phyloP scores from a whole-genome alignment of 305 asterid genomes.

The Fraxinus xanthoxyloides region DNA sequence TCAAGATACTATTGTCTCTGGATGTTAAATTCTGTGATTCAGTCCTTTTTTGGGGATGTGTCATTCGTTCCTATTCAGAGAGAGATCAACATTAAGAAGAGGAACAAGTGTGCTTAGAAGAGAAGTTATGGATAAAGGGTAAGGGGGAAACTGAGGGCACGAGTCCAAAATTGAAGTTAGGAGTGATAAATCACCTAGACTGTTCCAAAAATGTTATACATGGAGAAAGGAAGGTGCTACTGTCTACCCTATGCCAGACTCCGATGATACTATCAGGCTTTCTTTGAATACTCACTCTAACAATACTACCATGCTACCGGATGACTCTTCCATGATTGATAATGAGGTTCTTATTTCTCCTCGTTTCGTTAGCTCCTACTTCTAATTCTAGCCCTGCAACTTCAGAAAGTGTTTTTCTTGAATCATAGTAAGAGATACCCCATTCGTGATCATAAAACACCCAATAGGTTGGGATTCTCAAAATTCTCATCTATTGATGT shows the following conservation, averaged over 20 bases:
- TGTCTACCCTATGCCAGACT: not conserved
- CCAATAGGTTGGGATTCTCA: not conserved
- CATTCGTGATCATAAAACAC: not conserved
- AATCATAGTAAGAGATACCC: not conserved
- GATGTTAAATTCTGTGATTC: not conserved
- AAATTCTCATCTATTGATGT: not conserved
- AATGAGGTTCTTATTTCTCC: not conserved
- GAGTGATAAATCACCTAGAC: not conserved
- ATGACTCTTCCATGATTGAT: not conserved
- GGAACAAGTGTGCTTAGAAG: not conserved
- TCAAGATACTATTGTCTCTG: not conserved
- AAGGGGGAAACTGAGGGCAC: not conserved
- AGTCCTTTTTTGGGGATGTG: not conserved
- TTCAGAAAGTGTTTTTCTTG: not conserved
- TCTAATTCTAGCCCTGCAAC: not conserved
- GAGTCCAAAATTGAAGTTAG: not conserved
- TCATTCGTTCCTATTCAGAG: not conserved
- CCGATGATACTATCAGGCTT: not conserved
- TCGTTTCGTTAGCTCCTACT: not conserved
- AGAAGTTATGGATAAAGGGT: not conserved
- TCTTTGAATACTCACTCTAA: not conserved
- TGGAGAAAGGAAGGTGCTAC: not conserved
- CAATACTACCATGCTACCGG: not conserved
- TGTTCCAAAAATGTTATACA: not conserved
- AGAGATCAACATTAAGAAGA: not conserved